These are phyloP conservation scores for Pythium dissotocum DNA, from an alignment of 352 stramenopile species.

Conservation along the genomic window DNA sequence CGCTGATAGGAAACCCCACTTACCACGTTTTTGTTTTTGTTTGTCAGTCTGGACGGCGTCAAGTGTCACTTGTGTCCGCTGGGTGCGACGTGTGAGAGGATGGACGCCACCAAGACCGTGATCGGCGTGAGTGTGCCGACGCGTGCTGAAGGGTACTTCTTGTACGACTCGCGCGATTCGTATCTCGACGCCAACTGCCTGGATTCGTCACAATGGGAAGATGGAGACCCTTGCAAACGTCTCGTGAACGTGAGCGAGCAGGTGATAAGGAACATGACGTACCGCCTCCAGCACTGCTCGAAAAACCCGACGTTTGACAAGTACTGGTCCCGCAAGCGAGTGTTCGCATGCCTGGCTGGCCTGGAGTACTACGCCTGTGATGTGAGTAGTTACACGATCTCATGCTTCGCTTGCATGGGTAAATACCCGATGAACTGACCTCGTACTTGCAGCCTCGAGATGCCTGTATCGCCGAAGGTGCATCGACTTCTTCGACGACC, in stretches of 20 bases:
- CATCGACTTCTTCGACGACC: neutral
- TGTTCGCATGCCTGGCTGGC: slow-evolving; percentile 61
- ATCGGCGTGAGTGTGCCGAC: slow-evolving; percentile 46
- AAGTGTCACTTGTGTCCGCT: slow-evolving; percentile 63
- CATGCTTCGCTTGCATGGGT: neutral
- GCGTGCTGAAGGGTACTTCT: slow-evolving; percentile 47
- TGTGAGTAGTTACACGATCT: slow-evolving; percentile 30
- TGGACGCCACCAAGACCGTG: slow-evolving; percentile 31
- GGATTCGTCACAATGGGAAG: slow-evolving; percentile 39
- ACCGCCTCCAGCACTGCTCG: slow-evolving; percentile 50
- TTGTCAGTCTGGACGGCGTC: slow-evolving; percentile 54
- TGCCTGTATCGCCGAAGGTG: slow-evolving; percentile 17
- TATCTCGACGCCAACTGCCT: slow-evolving; percentile 39
- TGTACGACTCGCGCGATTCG: slow-evolving; percentile 44
- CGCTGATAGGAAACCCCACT: too few species aligned
- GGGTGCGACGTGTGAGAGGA: slow-evolving; percentile 48
- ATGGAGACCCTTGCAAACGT: slow-evolving; percentile 50
- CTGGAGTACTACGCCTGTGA: slow-evolving; percentile 67
- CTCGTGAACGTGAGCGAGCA: slow-evolving; percentile 18
- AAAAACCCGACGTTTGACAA: slow-evolving; percentile 37
- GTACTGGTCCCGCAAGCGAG: slow-evolving; percentile 54
- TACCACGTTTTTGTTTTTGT: slow-evolving; percentile 1
- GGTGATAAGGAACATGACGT: slow-evolving; percentile 24
- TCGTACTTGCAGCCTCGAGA: slow-evolving; percentile 15
- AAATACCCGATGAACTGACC: neutral